phyloP scores from a whole-genome alignment of 2,329 filamentous ascomycete genomes.

The Cytospora paraplurivora region DNA sequence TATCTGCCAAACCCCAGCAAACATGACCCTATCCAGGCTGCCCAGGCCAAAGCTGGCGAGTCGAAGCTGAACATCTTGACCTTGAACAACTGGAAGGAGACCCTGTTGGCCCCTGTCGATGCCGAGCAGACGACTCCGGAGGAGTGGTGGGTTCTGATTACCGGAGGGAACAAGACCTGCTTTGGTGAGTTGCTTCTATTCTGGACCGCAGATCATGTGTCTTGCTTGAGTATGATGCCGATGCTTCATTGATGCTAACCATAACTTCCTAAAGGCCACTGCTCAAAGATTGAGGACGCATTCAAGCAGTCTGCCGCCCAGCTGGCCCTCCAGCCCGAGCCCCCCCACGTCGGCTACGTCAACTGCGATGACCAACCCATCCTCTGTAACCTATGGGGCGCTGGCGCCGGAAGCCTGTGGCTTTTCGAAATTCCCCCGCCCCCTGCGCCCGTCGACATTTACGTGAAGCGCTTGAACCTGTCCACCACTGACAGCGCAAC shows the following conservation, averaged over 20 bases:
- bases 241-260: constrained; percentile 25
- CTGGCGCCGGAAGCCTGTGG: constrained; percentile 65
- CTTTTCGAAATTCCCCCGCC: constrained; percentile 67
- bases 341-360: constrained; percentile 68
- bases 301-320: constrained; percentile 67
- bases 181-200: constrained; percentile 52
- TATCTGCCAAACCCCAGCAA: constrained; percentile 47
- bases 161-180: constrained; percentile 78
- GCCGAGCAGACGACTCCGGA: constrained; percentile 63
- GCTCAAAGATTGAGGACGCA: constrained; percentile 63
- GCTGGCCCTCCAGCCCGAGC: constrained; percentile 60
- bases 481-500: constrained; percentile 67
- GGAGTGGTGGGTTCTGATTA: constrained; percentile 76
- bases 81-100: constrained; percentile 70
- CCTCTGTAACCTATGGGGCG: constrained; percentile 74
- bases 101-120: constrained; percentile 64
- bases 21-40: constrained; percentile 45
- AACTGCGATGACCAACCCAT: constrained; percentile 76
- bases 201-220: background rate
- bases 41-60: constrained; percentile 53
- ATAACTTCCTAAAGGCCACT: constrained; percentile 55
- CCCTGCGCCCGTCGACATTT: constrained; percentile 64
- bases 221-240: background rate
- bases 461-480: constrained; percentile 67
- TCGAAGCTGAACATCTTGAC: constrained; percentile 60